Percentiles rank a stretch among this genome's conserved stretches.
phyloP scores from a whole-genome alignment of 192 early-diverging fungal species.

The Coemansia erecta region DNA sequence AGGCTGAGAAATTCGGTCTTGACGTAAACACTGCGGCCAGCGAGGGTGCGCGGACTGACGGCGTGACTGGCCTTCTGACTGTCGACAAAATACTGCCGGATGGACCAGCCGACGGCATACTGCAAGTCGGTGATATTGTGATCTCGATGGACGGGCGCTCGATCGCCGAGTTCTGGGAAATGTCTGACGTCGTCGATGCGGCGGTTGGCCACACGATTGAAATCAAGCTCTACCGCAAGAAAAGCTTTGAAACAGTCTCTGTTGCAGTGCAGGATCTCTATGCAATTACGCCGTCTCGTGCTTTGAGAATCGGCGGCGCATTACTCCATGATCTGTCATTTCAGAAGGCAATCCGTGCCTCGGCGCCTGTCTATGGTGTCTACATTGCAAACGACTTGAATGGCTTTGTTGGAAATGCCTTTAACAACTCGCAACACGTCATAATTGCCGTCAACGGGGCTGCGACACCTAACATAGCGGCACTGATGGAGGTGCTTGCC shows the following conservation, averaged over 20 bases:
- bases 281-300: conserved; percentile 73
- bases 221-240: conserved; percentile 61
- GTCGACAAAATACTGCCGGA: conserved; percentile 61
- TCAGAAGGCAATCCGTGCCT: conserved; percentile 53
- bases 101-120: conserved; percentile 61
- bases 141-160: conserved; percentile 57
- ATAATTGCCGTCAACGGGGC: conserved; percentile 20
- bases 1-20: conserved; percentile 27
- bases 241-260: conserved; percentile 42
- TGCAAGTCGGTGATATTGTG: conserved; percentile 69
- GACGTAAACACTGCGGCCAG: conserved; percentile 14
- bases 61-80: conserved; percentile 65
- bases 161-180: conserved; percentile 60
- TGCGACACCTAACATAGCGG: conserved; percentile 13
- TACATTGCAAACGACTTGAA: conserved; percentile 5
- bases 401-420: conserved; percentile 1
- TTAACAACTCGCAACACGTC: conserved; percentile 2
- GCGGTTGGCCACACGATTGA: conserved; percentile 48
- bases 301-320: conserved; percentile 77
- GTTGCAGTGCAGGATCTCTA: conserved; percentile 67
- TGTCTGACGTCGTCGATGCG: conserved; percentile 63
- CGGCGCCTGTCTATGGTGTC: conserved; percentile 23
- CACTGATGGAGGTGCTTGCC: conserved; percentile 21
- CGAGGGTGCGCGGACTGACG: conserved; percentile 59
- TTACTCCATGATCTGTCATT: conserved; percentile 69